Evolutionary conservation across 2,329 filamentous ascomycete genomes (phyloP).

Genomic region (Sporothrix pallida): DNA sequence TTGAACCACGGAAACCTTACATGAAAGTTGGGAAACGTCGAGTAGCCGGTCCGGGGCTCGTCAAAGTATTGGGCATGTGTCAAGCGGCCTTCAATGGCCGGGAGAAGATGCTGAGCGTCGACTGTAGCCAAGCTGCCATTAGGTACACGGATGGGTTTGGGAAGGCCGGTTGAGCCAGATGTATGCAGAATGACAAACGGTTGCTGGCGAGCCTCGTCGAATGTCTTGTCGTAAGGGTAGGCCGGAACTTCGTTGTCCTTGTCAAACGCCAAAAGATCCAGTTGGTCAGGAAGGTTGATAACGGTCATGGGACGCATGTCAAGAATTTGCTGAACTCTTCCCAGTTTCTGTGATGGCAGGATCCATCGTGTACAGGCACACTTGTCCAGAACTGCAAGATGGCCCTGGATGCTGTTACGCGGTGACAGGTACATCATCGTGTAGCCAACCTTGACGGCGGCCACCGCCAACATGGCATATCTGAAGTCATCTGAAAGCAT

Average conservation of each 20-base stretch:
- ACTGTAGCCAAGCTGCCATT: not conserved
- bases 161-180: not conserved
- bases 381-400: not conserved
- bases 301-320: not conserved
- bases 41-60: not conserved
- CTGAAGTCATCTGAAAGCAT: not conserved
- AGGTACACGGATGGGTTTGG: not conserved
- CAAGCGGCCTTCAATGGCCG: not conserved
- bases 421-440: constrained; percentile 6
- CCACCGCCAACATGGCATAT: not conserved
- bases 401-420: not conserved
- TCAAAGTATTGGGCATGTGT: not conserved
- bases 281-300: not conserved
- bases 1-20: not conserved
- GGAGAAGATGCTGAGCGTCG: not conserved
- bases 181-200: constrained; percentile 2
- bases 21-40: not conserved
- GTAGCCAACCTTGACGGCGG: not conserved
- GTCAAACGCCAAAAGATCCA: not conserved
- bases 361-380: not conserved
- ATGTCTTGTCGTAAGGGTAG: not conserved
- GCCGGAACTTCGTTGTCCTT: not conserved
- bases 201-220: not conserved
- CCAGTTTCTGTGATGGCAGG: not conserved
- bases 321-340: not conserved